phyloP scores from a whole-genome alignment of 2,329 filamentous ascomycete genomes.

The Colletotrichum theobromicola region DNA sequence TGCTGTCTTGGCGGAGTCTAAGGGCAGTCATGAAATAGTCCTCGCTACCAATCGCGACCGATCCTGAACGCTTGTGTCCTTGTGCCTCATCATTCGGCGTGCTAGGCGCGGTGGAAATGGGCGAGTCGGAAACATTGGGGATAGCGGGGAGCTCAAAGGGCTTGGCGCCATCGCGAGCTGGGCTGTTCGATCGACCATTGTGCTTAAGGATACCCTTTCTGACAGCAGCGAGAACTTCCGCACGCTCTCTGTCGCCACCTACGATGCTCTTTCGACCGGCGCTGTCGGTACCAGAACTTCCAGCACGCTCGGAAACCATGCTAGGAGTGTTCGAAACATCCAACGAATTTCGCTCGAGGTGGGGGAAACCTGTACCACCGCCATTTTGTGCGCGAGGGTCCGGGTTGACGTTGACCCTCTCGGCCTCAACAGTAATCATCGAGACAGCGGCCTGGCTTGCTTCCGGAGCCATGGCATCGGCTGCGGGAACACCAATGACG shows the following conservation, averaged over 20 bases:
- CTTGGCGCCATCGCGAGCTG: constrained; percentile 12
- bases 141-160: constrained; percentile 57
- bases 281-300: constrained; percentile 64
- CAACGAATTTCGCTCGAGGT: constrained; percentile 81
- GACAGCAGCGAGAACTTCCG: constrained; percentile 89
- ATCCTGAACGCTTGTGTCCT: constrained; percentile 70
- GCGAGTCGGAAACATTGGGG: constrained; percentile 74
- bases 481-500: constrained; percentile 76
- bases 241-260: constrained; percentile 86
- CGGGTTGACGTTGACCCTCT: constrained; percentile 79
- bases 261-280: constrained; percentile 84
- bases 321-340: constrained; percentile 63
- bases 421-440: constrained; percentile 94
- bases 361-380: constrained; percentile 82
- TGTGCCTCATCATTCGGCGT: constrained; percentile 82
- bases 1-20: constrained; percentile 75
- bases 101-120: constrained; percentile 83
- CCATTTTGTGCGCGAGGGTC: constrained; percentile 70
- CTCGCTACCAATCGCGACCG: constrained; percentile 77
- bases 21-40: constrained; percentile 89
- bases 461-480: constrained; percentile 70
- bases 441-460: constrained; percentile 85
- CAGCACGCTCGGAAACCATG: constrained; percentile 53
- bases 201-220: constrained; percentile 96
- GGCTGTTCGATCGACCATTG: constrained; percentile 40